phyloP scores from a whole-genome alignment of 306 rosid genomes.

The Astragalus membranaceus region DNA sequence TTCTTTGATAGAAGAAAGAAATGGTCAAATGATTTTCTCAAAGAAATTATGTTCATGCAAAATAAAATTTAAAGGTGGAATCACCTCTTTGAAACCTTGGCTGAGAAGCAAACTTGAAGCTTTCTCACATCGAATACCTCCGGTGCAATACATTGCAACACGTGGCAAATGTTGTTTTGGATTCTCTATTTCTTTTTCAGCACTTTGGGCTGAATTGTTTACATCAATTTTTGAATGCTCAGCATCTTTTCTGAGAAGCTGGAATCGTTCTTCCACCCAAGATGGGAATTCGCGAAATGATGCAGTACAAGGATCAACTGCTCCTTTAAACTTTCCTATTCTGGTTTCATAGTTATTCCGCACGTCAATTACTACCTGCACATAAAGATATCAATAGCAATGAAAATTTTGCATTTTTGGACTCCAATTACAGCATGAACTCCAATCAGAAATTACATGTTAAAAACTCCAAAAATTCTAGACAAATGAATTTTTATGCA shows the following conservation, averaged over 20 bases:
- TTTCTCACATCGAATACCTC: constrained; percentile 97
- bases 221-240: constrained; percentile 17
- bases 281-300: constrained; percentile 89
- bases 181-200: constrained; percentile 26
- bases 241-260: constrained; percentile 21
- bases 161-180: constrained; percentile 45
- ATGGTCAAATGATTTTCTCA: background rate
- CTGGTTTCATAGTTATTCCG: constrained; percentile 85
- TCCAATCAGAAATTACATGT: background rate
- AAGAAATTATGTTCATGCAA: background rate
- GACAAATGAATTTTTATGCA: background rate
- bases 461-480: background rate
- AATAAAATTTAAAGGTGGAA: background rate
- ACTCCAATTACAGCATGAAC: background rate
- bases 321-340: constrained; percentile 90
- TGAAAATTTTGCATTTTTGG: background rate
- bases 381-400: background rate
- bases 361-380: constrained; percentile 88
- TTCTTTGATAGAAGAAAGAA: background rate
- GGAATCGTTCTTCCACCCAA: constrained; percentile 77
- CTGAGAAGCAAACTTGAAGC: constrained; percentile 87
- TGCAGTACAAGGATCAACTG: constrained; percentile 73
- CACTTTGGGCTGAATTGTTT: constrained; percentile 28
- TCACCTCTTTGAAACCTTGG: constrained; percentile 89
- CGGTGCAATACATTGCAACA: constrained; percentile 97